These are phyloP conservation scores for Russula emetica DNA, from an alignment of 768 basidiomycete genomes.

Conservation along the genomic window DNA sequence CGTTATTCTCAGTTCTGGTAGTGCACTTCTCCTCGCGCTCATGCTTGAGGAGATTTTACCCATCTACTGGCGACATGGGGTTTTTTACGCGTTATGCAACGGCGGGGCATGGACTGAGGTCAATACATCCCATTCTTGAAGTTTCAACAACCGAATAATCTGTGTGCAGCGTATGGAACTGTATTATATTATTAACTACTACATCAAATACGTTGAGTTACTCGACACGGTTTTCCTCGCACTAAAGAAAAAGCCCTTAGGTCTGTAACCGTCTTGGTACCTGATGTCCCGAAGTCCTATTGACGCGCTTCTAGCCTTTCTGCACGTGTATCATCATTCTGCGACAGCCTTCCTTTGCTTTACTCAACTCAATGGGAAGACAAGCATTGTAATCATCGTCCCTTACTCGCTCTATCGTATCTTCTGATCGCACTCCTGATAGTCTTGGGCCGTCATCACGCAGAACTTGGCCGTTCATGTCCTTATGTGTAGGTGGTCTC, in stretches of 20 bases:
- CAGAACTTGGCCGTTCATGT: conserved; percentile 94
- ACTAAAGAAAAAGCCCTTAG: conserved; percentile 96
- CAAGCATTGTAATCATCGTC: conserved; percentile 62
- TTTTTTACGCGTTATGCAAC: conserved; percentile 76
- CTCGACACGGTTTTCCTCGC: conserved; percentile 96
- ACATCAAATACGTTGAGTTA: conserved; percentile 96
- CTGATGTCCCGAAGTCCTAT: conserved; percentile 4
- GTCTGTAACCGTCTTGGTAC: conserved; percentile 42
- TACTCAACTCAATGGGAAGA: conserved; percentile 89
- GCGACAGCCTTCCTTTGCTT: conserved; percentile 95
- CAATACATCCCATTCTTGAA: conserved; percentile 35
- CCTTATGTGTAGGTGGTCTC: conserved; percentile 78
- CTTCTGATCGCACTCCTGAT: conserved; percentile 3
- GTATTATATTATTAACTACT: conserved; percentile 99
- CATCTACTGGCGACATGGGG: conserved; percentile 62
- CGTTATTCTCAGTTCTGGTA: conserved; percentile 78
- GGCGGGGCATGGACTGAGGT: conserved; percentile 83
- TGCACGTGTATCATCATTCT: conserved; percentile 99
- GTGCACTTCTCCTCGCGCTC: conserved; percentile 75
- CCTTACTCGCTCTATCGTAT: not conserved
- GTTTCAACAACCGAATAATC: conserved; percentile 1
- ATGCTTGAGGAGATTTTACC: conserved; percentile 92
- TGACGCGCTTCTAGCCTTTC: conserved; percentile 60
- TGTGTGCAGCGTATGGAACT: conserved; percentile 73
- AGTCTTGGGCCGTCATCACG: conserved; percentile 96